Percentiles rank a stretch among this genome's conserved stretches.
Conservation (phyloP, 345 rosid genomes). For the Citrus inodora region DNA sequence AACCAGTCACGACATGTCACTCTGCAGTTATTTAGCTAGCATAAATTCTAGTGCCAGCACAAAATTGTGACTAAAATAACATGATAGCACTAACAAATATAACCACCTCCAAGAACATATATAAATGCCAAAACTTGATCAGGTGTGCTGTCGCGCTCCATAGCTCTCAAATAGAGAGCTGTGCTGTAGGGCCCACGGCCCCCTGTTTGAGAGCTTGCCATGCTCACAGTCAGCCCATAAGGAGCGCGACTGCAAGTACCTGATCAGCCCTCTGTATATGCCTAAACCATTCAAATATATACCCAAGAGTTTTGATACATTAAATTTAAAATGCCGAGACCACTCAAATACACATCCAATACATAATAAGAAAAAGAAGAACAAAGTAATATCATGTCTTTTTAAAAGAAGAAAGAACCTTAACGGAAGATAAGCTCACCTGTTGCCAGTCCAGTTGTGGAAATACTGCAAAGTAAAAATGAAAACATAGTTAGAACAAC, state of each 20-base stretch:
- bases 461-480: conserved; percentile 69
- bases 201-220: too few relatives aligned
- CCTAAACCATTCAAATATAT: not conserved
- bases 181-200: too few relatives aligned
- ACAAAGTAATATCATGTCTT: not conserved
- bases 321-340: not conserved
- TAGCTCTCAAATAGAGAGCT: too few relatives aligned
- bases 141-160: too few relatives aligned
- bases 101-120: not conserved
- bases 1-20: conserved; percentile 99
- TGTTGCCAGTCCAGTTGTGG: conserved; percentile 99
- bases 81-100: not conserved
- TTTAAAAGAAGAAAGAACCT: not conserved
- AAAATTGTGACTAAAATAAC: not conserved
- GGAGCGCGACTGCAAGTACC: too few relatives aligned
- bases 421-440: conserved; percentile 44
- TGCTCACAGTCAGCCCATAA: too few relatives aligned
- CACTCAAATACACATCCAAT: not conserved
- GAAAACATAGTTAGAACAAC: conserved; percentile 20
- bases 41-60: conserved; percentile 2
- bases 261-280: not conserved
- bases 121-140: not conserved
- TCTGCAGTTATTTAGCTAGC: conserved; percentile 39
- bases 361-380: conserved; percentile 4
- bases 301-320: not conserved